These are phyloP conservation scores for Wallacemonas rigidus DNA, from an alignment of 208 protist species.

Conservation along the genomic window DNA sequence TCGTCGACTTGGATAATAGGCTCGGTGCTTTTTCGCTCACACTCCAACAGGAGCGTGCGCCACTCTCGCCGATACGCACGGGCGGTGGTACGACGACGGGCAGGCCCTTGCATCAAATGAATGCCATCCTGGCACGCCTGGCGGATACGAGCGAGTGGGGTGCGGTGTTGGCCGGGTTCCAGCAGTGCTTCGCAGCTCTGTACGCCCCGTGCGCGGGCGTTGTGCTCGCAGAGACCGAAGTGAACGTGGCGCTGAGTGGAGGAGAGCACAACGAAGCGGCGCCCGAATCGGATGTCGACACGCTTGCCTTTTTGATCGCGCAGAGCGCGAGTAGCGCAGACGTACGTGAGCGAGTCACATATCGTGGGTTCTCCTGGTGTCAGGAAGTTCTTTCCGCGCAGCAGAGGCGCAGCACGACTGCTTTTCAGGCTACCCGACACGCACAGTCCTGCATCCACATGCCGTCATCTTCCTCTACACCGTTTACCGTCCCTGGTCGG, in stretches of 20 bases:
- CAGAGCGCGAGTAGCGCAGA: not conserved
- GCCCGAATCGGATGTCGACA: not conserved
- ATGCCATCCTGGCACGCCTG: conserved; percentile 21
- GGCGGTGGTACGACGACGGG: not conserved
- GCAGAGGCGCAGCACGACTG: not conserved
- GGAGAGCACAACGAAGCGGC: too few relatives aligned
- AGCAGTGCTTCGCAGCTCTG: conserved; percentile 60
- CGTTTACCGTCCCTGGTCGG: too few relatives aligned
- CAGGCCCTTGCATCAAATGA: not conserved
- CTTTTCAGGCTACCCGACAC: not conserved
- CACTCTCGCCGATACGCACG: not conserved
- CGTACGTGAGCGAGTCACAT: not conserved
- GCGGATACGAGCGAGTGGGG: conserved; percentile 33
- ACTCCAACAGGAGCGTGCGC: not conserved
- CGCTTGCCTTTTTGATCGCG: not conserved
- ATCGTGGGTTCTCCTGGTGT: conserved; percentile 6
- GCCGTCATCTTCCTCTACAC: too few relatives aligned
- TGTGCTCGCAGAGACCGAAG: not conserved
- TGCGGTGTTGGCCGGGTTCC: conserved; percentile 43
- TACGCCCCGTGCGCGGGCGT: conserved; percentile 32
- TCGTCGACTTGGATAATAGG: conserved; percentile 43
- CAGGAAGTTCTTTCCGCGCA: not conserved
- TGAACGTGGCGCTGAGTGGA: too few relatives aligned
- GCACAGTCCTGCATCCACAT: not conserved
- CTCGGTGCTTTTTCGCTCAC: conserved; percentile 9